Base-by-base conservation (phyloP, 2,329 filamentous ascomycete genomes). In the Aspergillus intermedius region DNA sequence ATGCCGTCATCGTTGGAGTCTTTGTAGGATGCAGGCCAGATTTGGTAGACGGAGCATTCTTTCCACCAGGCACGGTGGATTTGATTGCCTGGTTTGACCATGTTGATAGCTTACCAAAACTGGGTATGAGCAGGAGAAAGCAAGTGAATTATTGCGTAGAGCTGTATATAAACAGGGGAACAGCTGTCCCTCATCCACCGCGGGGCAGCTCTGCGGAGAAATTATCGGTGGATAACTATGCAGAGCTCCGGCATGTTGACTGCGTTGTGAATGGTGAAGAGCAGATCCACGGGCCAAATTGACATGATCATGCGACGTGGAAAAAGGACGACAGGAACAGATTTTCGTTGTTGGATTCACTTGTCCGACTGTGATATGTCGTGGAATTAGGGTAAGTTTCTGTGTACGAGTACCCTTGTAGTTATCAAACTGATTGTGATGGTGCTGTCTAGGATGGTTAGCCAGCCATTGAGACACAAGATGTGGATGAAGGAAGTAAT, bases 11-110 rank as follows among this genome's bases (percentile, higher is more conserved):
- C 56, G 50, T 72, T 71, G 23, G 64, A 68, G 52, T 80, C 77
- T 47, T 76, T 75, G 61, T 78, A 82, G 0, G 77, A 80, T 0
- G 78, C 74, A 1, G 79, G 79, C 64, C 80, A 82, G 55, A 82
- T 77, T 56, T 82, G 79, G 58, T 82, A 82, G 47, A 82, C 71
- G 3, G 77, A 71, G 44, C 70, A 73, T 56, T 81, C 75, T 61
- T 80, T 81, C 78, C 78, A 81, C 78, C 78, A 81, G n/a, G 61
- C 60, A 6, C 62, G 61, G 51, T 65, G 60, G 30, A 58, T 55
- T 3, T 54, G 43, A 6, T 57, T 56, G 30, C 43, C 28, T 23
- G 50, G 30, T 19, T 49, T 32, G 13, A 50, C 37, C 58, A 61
- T 62, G n/a, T 37, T 46, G 10, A 4, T 25, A 22, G 15, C 10